Evolutionary conservation across 2,329 filamentous ascomycete species (phyloP).

Genomic region (Parastagonospora nodorum): DNA sequence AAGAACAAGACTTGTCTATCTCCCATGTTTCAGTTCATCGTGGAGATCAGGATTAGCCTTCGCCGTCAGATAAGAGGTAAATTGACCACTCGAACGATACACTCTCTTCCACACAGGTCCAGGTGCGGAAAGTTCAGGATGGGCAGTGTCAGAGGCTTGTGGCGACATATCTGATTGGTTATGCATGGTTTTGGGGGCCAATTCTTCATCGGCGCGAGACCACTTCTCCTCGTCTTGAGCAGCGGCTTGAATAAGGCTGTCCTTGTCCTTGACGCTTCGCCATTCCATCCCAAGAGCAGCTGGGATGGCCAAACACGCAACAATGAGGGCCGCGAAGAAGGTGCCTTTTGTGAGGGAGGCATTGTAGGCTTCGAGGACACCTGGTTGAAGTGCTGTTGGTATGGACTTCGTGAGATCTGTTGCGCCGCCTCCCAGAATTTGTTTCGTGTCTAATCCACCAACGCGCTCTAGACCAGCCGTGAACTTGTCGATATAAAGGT

Average conservation of each 20-base stretch:
- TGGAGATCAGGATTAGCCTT: slow-evolving; percentile 33
- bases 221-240: slow-evolving; percentile 17
- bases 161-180: background rate
- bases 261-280: slow-evolving; percentile 64
- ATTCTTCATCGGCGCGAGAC: background rate
- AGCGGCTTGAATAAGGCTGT: background rate
- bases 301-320: slow-evolving; percentile 60
- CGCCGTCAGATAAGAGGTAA: slow-evolving; percentile 29
- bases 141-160: background rate
- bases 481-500: slow-evolving; percentile 53
- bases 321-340: slow-evolving; percentile 64
- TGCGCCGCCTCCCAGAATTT: slow-evolving; percentile 53
- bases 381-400: slow-evolving; percentile 12
- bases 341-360: slow-evolving; percentile 39
- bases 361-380: slow-evolving; percentile 37
- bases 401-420: slow-evolving; percentile 59
- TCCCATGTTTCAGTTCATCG: slow-evolving; percentile 7
- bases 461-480: slow-evolving; percentile 40
- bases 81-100: slow-evolving; percentile 27
- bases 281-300: slow-evolving; percentile 65
- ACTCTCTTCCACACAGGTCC: slow-evolving; percentile 20
- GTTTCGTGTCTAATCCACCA: slow-evolving; percentile 45
- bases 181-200: slow-evolving; percentile 1
- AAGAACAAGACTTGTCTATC: background rate
- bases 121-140: slow-evolving; percentile 8